A percentile compares a stretch with the other conserved stretches of the same genome.
phyloP scores from a whole-genome alignment of 2,329 filamentous ascomycete species.

The Pseudogymnoascus verrucosus region DNA sequence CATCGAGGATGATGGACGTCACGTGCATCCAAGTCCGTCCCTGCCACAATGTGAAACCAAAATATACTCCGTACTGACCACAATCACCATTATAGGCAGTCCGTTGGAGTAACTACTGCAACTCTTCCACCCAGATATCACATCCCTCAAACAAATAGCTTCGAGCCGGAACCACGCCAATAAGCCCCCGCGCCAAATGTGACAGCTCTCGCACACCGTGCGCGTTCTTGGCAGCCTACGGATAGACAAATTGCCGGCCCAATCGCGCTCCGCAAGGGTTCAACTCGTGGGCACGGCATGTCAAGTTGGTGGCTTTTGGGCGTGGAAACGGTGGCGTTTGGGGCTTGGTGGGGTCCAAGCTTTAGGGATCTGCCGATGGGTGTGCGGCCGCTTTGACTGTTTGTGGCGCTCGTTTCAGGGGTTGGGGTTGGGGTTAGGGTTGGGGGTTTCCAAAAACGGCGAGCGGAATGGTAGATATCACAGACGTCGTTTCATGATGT shows the following conservation, averaged over 20 bases:
- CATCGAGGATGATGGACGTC: neutral
- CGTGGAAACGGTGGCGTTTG: neutral
- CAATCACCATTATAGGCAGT: neutral
- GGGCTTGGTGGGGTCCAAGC: neutral
- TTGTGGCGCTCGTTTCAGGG: neutral
- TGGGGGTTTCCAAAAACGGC: neutral
- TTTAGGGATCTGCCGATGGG: neutral
- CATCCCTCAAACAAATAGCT: neutral
- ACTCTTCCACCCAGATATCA: neutral
- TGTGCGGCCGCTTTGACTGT: neutral
- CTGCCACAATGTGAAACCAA: neutral
- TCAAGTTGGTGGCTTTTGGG: neutral
- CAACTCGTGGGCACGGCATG: neutral
- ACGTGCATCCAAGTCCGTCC: neutral
- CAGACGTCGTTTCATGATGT: neutral
- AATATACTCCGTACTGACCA: neutral
- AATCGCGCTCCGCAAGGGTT: neutral
- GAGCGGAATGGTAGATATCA: neutral
- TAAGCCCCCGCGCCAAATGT: neutral
- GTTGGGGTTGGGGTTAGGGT: neutral
- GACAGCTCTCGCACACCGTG: neutral
- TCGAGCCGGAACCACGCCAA: neutral
- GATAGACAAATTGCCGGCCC: neutral
- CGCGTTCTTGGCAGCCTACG: neutral
- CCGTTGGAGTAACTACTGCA: neutral